Evolutionary conservation across 116 monocot genomes (phyloP), one percentile per base, ranked within the genome.

Genomic region (Dioscorea cayenensis): DNA sequence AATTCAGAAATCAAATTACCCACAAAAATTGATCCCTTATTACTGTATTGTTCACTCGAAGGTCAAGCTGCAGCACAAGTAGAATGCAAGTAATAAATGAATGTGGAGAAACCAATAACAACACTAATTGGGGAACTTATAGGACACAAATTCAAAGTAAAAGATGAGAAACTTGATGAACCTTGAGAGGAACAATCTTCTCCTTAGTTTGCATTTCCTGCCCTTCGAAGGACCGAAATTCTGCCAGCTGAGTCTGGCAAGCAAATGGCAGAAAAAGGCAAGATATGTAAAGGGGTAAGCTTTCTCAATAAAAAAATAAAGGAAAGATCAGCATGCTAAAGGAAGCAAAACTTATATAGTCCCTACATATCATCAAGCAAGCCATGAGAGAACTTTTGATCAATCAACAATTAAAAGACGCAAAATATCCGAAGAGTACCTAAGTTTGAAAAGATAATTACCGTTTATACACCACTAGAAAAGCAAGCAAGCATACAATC

Each of bases 21-120:
- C 96, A 96, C 66, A 92, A 83, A 76, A 96, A 92, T 52, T 87
- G 87, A 77, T 96, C 96, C 69, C 90, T 87, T 71, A 96, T 74
- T 58, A 90, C 86, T 70, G 86, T 90, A 61, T 84, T 96, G 73
- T 92, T 92, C 28, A 96, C 84, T 48, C 96, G 77, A 59, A 96
- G 79, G 68, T 96, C 96, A 69, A 96, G 80, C 95, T 96, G 87
- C 72, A 83, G 69, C 64, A 80, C 37, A 18, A 50, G 7, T 32
- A 60, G 12, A 60, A 51, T 62, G 20, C 29, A 37, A 38, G 12
- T 43, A 43, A 43, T 43, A 43, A 43, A 6, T 43, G 43, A 43
- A 43, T 43, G 22, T 10, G 2, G 19, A 37, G 6, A 36, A 36
- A 29, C 13, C 13, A 28, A 19, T 11, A 28, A 69, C 7, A 27